Base-by-base conservation (phyloP, 1,284 basidiomycete genomes). In the Ustilago trichophora region DNA sequence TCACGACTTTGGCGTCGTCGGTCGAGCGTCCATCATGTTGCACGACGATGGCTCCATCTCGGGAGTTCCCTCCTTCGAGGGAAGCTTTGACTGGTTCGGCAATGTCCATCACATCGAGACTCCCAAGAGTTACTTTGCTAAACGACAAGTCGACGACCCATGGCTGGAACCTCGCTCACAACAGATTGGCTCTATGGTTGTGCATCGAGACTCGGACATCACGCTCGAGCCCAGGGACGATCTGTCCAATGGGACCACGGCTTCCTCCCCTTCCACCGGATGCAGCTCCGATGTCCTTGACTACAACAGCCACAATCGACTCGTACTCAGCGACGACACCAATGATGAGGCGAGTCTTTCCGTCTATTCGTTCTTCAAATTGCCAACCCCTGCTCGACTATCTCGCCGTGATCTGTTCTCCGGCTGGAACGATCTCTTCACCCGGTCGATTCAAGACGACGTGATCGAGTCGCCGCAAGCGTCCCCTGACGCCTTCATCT, bases 181-280 rank as follows among this genome's bases (percentile, higher is more conserved):
- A 6, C 51, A 60, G 22, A 19, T 29, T 1, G 58, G 53, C 21
- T 47, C 53, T 16, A 55, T 73, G 46, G 27, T 77, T 24, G 46
- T 77, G 9, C 72, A 77, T 33, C 68, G 75, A 43, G 58, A 65
- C 29, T 74, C 71, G 3, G 75, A 77, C 63, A 56, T 76, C 31
- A 44, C 59, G n/a, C 52, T 43, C 33, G 46, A 62, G 16, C 33
- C 53, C 12, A 52, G 60, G 29, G 49, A 57, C 27, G 36, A 24
- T n/a, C 27, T 33, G 22, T 32, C 49, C 26, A 46, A 38, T 13
- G 6, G 29, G 4, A 53, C 31, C 58, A 21, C 43, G 15, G 31
- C 34, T 12, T 16, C 37, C 4, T 35, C 45, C 27, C 37, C 29
- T n/a, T 32, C 37, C 35, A 38, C 42, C 35, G 72, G 68, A 29